These are phyloP conservation scores for Hanseniaspora vineae DNA, from an alignment of 805 yeast genomes.

Conservation along the genomic window DNA sequence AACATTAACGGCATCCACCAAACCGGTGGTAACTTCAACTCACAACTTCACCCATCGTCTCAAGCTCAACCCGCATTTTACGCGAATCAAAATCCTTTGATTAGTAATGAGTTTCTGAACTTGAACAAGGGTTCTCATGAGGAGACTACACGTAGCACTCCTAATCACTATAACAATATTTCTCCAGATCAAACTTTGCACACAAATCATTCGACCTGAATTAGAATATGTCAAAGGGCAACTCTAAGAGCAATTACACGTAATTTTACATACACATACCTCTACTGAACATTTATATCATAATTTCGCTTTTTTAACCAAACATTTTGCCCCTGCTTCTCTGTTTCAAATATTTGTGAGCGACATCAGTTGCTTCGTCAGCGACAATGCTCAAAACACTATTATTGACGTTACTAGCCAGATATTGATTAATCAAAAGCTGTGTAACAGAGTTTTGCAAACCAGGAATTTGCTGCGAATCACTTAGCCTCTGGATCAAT, in stretches of 20 bases:
- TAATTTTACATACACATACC: neutral
- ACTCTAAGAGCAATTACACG: too few species aligned
- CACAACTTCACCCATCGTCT: too few species aligned
- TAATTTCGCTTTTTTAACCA: neutral
- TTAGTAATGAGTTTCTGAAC: neutral
- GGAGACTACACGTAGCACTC: neutral
- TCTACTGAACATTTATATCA: neutral
- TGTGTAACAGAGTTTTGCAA: slow-evolving; percentile 46
- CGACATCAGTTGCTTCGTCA: slow-evolving; percentile 33
- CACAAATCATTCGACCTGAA: neutral
- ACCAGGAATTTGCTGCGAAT: slow-evolving; percentile 48
- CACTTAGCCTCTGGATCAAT: slow-evolving; percentile 50
- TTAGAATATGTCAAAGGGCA: too few species aligned
- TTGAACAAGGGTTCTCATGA: too few species aligned
- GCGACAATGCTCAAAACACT: slow-evolving; percentile 43
- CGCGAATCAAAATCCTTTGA: neutral
- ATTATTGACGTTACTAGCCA: slow-evolving; percentile 38
- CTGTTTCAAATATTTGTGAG: slow-evolving; percentile 19
- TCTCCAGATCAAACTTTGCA: neutral
- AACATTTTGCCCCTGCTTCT: slow-evolving; percentile 21
- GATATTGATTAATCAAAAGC: slow-evolving; percentile 51
- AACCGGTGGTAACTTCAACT: too few species aligned
- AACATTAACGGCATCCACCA: too few species aligned
- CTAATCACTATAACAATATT: neutral
- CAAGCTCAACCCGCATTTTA: too few species aligned